Conservation (phyloP, 192 early-diverging fungal species). For the Coemansia asiatica region DNA sequence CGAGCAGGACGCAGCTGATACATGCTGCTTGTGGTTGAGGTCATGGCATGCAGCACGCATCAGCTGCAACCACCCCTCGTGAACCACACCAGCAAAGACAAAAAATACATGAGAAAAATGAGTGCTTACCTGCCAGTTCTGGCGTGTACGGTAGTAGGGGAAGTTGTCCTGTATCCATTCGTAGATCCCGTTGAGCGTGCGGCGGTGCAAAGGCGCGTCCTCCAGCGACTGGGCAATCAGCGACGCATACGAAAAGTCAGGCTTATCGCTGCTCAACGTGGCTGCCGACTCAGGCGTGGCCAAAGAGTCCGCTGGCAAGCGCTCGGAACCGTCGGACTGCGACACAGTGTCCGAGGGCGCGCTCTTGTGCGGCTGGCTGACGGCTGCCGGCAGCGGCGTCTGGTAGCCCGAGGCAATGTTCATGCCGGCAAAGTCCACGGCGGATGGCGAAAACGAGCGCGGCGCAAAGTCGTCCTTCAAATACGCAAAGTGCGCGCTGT, state of each 20-base stretch:
- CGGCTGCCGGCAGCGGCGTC: constrained; percentile 44
- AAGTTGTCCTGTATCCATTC: constrained; percentile 77
- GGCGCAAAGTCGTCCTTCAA: constrained; percentile 40
- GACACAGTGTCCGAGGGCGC: constrained; percentile 13
- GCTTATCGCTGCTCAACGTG: constrained; percentile 59
- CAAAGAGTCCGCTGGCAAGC: not conserved
- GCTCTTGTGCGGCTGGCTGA: constrained; percentile 20
- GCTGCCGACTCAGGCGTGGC: constrained; percentile 11
- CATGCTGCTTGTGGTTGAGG: not conserved
- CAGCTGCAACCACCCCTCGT: not conserved
- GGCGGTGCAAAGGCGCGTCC: constrained; percentile 60
- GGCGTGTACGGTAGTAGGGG: constrained; percentile 76
- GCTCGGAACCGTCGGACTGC: constrained; percentile 9
- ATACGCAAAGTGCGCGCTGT: constrained; percentile 46
- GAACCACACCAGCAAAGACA: not conserved
- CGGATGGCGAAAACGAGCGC: constrained; percentile 51
- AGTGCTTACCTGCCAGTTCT: constrained; percentile 57
- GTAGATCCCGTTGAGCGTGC: constrained; percentile 88
- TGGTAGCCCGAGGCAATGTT: constrained; percentile 51
- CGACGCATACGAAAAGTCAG: constrained; percentile 79
- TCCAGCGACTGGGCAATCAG: constrained; percentile 83
- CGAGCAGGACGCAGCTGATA: not conserved
- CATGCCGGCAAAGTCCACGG: constrained; percentile 53
- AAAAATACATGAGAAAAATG: not conserved
- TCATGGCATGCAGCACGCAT: not conserved